phyloP scores from a whole-genome alignment of 1,284 basidiomycete species.

The Austroboletus niveus region DNA sequence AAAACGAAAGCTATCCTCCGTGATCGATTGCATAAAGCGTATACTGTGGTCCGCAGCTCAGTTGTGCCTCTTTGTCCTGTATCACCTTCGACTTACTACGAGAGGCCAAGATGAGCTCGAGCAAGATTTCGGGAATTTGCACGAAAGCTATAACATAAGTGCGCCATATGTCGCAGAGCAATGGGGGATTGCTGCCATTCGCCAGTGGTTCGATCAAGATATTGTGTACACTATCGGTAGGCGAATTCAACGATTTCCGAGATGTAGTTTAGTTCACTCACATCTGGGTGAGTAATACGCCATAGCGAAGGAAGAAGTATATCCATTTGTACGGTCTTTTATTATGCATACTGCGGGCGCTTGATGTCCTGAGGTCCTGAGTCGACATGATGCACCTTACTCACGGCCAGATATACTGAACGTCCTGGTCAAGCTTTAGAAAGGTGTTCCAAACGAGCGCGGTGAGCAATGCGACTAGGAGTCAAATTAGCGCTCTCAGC shows the following conservation, averaged over 20 bases:
- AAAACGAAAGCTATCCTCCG: slow-evolving; percentile 14
- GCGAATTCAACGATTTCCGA: too few relatives aligned
- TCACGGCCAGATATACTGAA: neutral
- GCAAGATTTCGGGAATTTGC: slow-evolving; percentile 10
- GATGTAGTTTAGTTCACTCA: too few relatives aligned
- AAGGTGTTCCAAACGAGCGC: neutral
- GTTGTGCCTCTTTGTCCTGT: neutral
- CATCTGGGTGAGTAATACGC: too few relatives aligned
- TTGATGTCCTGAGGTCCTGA: neutral
- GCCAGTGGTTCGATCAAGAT: too few relatives aligned
- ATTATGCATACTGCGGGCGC: too few relatives aligned
- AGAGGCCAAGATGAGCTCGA: slow-evolving; percentile 19
- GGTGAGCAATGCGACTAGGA: neutral
- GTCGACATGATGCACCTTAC: neutral
- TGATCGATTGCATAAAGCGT: slow-evolving; percentile 22
- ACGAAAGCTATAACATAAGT: slow-evolving; percentile 2
- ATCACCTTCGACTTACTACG: slow-evolving; percentile 12
- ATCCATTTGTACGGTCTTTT: too few relatives aligned
- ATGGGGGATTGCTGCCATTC: too few relatives aligned
- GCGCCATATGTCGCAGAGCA: slow-evolving; percentile 13
- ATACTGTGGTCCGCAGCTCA: slow-evolving; percentile 4
- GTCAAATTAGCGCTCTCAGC: neutral
- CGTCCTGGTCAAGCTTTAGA: neutral
- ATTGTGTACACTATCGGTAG: too few relatives aligned
- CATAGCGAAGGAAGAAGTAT: too few relatives aligned